These are phyloP conservation scores for Aspergillus puulaauensis DNA, from an alignment of 2,329 filamentous ascomycete genomes.

Conservation along the genomic window DNA sequence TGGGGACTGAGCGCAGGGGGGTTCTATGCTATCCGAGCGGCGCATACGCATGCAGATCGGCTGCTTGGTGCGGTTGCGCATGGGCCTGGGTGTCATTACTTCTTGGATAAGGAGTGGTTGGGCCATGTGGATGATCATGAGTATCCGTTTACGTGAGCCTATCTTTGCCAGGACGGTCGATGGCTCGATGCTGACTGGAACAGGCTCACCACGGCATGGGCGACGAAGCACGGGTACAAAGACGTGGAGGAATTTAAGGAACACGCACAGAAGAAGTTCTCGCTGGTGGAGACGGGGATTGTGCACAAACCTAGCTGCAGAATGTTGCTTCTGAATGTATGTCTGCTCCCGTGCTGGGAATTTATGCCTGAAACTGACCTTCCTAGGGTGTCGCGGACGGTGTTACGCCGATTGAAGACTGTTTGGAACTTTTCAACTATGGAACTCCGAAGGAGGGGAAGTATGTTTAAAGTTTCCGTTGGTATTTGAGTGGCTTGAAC, in stretches of 20 bases:
- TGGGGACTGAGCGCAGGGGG: constrained; percentile 68
- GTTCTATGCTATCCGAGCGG: constrained; percentile 67
- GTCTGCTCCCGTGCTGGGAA: constrained; percentile 13
- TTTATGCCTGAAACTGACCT: neutral
- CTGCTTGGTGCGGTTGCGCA: constrained; percentile 62
- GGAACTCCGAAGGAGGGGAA: constrained; percentile 65
- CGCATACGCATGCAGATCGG: constrained; percentile 61
- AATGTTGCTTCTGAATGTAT: constrained; percentile 61
- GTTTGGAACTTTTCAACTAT: constrained; percentile 63
- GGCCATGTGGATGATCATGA: constrained; percentile 64
- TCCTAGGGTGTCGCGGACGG: constrained; percentile 60
- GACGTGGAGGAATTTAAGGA: constrained; percentile 55
- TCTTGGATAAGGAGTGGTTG: constrained; percentile 61
- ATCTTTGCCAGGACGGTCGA: constrained; percentile 40
- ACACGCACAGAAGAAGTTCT: constrained; percentile 61
- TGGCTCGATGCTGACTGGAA: constrained; percentile 12
- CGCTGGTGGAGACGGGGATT: constrained; percentile 60
- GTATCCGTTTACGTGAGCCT: constrained; percentile 58
- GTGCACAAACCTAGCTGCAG: constrained; percentile 56
- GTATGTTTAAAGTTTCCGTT: constrained; percentile 24
- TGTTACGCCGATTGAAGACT: constrained; percentile 68
- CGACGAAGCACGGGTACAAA: constrained; percentile 62
- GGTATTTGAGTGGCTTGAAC: neutral
- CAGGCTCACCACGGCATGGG: constrained; percentile 43
- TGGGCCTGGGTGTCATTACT: constrained; percentile 63